Evolutionary conservation across 179 eudicot species (phyloP).

Genomic region (Vitellaria paradoxa): DNA sequence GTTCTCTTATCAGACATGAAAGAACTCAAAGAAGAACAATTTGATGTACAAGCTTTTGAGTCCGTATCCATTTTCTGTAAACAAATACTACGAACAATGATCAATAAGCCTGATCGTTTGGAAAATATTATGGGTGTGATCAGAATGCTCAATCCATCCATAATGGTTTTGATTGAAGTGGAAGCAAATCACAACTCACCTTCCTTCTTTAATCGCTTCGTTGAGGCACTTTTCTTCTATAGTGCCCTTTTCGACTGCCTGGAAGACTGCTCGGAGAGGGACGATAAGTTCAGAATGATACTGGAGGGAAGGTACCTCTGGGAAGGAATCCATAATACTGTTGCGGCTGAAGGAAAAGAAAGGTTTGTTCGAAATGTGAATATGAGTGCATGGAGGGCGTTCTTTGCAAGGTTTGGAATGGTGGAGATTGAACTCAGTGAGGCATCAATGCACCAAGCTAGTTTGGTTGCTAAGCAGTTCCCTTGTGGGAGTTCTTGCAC

Average conservation of each 20-base stretch:
- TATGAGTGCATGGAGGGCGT: slow-evolving; percentile 19
- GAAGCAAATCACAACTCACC: slow-evolving; percentile 26
- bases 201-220: slow-evolving; percentile 24
- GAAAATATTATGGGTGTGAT: slow-evolving; percentile 17
- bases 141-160: slow-evolving; percentile 13
- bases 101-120: slow-evolving; percentile 4
- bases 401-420: slow-evolving; percentile 20
- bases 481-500: slow-evolving; percentile 16
- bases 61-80: slow-evolving; percentile 11
- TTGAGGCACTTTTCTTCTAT: slow-evolving; percentile 22
- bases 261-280: slow-evolving; percentile 9
- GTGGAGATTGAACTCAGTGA: slow-evolving; percentile 21
- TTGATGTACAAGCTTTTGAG: slow-evolving; percentile 1
- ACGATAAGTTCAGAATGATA: slow-evolving; percentile 9
- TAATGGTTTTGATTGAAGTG: slow-evolving; percentile 12
- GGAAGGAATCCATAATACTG: slow-evolving; percentile 14
- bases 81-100: not conserved
- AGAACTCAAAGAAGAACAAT: slow-evolving; percentile 9
- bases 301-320: slow-evolving; percentile 18
- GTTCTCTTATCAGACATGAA: slow-evolving; percentile 18
- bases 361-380: slow-evolving; percentile 20
- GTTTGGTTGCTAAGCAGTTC: slow-evolving; percentile 15
- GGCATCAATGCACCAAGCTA: slow-evolving; percentile 13
- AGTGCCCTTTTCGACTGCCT: slow-evolving; percentile 22
- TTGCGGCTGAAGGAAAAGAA: slow-evolving; percentile 21